These are phyloP conservation scores for Gossypium trilobum DNA, from an alignment of 441 rosid genomes.

Conservation along the genomic window DNA sequence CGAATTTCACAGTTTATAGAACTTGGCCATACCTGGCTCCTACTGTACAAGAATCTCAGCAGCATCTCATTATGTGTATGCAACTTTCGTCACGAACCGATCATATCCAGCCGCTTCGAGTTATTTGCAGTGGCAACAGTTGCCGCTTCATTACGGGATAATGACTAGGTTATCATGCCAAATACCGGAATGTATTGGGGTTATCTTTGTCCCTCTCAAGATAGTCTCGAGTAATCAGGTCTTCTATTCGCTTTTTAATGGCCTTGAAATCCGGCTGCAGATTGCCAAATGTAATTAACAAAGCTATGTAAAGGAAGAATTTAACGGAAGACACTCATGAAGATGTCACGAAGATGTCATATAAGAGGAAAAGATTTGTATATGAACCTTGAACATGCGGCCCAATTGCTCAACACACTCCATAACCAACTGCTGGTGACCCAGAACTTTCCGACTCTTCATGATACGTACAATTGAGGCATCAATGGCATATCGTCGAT, in stretches of 20 bases:
- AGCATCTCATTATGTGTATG: slow-evolving; percentile 18
- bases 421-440: slow-evolving; percentile 36
- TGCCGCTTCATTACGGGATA: background rate
- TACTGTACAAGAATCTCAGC: slow-evolving; percentile 24
- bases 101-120: background rate
- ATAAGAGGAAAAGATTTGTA: background rate
- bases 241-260: slow-evolving; percentile 56
- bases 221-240: slow-evolving; percentile 48
- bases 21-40: slow-evolving; percentile 26
- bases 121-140: slow-evolving; percentile 11
- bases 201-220: slow-evolving; percentile 36
- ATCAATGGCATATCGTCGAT: slow-evolving; percentile 43
- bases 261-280: slow-evolving; percentile 32
- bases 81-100: background rate
- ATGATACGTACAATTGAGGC: slow-evolving; percentile 46
- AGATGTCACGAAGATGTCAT: background rate
- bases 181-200: slow-evolving; percentile 20
- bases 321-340: too few species aligned
- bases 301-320: background rate
- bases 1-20: slow-evolving; percentile 4
- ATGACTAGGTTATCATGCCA: slow-evolving; percentile 10
- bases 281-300: background rate
- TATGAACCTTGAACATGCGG: slow-evolving; percentile 34
- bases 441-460: slow-evolving; percentile 44
- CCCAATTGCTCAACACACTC: slow-evolving; percentile 42